Base-by-base conservation (phyloP, 2,329 filamentous ascomycete genomes). In the Neophaeococcomyces aloes region DNA sequence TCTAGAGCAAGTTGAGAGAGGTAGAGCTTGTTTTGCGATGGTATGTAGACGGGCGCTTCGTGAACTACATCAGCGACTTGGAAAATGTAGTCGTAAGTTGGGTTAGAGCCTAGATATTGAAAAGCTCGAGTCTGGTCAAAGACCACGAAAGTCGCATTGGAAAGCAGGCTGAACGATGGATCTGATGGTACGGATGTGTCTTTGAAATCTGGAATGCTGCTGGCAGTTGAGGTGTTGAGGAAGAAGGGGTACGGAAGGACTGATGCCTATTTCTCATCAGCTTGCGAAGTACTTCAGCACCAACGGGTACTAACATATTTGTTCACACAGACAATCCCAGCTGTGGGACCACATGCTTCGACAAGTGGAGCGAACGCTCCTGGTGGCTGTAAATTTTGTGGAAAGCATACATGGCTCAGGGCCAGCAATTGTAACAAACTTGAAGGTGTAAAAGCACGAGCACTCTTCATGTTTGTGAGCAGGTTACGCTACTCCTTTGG, bases 31-130 rank as follows among this genome's bases (percentile, higher is more conserved):
- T 67, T 66, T 37, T 62, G 59, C 17, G 55, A 53, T 5, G 62
- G 59, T 2, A 65, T 60, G 36, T 65, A 68, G 7, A 67, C 63
- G 2, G 65, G 65, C 4, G 63, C 65, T 56, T 68, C 65, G 45
- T 68, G 65, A 7, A 66, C 60, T 3, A 61, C 59, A 5, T 53
- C 43, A n/a, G 54, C 56, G 13, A 65, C 57, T n/a, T 57, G 47
- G 48, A 67, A 66, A 40, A 66, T 54, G 41, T 54, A 61, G 18
- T 65, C 57, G 31, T 63, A 61, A 3, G 52, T 59, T 11, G 65
- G 64, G 13, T 56, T 59, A 0, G 52, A 38, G 11, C 65, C 65
- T 2, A 68, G 57, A 10, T 64, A 49, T 19, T 64, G 55, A 11
- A 63, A 50, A 5, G 59, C 65, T 14, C 59, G 56, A 41, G 57